These are phyloP conservation scores for Cladosporium sp. DNA, from an alignment of 2,329 filamentous ascomycete species.

Conservation along the genomic window DNA sequence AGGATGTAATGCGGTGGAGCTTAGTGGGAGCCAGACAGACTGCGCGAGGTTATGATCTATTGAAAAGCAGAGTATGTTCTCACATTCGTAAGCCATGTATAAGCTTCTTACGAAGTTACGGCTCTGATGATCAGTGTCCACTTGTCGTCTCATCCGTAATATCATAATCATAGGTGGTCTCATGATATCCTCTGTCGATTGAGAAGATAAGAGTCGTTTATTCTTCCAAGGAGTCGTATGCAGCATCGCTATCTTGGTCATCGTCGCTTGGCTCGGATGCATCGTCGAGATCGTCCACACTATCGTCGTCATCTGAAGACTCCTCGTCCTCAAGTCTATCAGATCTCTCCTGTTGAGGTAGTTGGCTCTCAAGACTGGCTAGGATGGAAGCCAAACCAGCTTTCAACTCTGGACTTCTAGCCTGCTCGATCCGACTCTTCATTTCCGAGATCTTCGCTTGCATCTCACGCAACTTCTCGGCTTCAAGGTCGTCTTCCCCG, in stretches of 20 bases:
- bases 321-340: neutral
- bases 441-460: conserved; percentile 5
- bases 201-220: neutral
- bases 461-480: neutral
- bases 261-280: neutral
- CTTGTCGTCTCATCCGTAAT: no score
- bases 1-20: no score
- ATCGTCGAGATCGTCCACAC: neutral
- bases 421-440: neutral
- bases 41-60: no score
- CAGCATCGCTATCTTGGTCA: neutral
- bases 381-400: conserved; percentile 3
- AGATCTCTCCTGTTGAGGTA: neutral
- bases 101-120: no score
- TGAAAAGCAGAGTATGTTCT: no score
- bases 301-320: neutral
- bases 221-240: neutral
- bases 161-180: no score
- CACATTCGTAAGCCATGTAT: no score
- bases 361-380: neutral
- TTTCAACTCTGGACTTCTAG: conserved; percentile 1
- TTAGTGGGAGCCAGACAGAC: no score
- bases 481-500: neutral
- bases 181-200: no score
- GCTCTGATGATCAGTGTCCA: no score